Evolutionary conservation across 495 filamentous ascomycete species (phyloP).

Genomic region (Penicillium malachiteum): DNA sequence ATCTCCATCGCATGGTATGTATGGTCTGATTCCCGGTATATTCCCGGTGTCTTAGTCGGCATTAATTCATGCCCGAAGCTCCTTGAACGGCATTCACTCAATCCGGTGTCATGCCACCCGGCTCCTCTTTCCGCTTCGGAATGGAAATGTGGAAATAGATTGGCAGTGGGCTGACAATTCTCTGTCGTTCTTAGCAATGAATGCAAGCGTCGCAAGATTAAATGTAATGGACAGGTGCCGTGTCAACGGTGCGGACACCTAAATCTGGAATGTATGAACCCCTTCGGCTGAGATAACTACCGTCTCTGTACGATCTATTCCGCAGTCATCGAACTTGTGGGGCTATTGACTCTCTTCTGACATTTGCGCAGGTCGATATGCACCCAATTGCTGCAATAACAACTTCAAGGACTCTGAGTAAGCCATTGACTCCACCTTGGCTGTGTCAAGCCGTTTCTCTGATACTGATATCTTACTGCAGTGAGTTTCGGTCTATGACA

Average conservation of each 20-base stretch:
- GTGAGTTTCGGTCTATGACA: slow-evolving; percentile 77
- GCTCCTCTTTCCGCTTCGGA: not conserved
- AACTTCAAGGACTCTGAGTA: slow-evolving; percentile 82
- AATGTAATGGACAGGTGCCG: slow-evolving; percentile 88
- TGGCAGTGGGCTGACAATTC: slow-evolving; percentile 13
- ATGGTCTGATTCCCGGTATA: slow-evolving; percentile 17
- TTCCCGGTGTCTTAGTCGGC: slow-evolving; percentile 1
- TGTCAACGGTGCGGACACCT: slow-evolving; percentile 89
- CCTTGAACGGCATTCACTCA: not conserved
- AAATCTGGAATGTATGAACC: slow-evolving; percentile 66
- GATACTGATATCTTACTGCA: slow-evolving; percentile 22
- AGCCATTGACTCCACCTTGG: slow-evolving; percentile 14
- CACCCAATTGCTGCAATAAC: slow-evolving; percentile 83
- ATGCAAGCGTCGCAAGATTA: slow-evolving; percentile 93
- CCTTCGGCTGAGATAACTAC: not conserved
- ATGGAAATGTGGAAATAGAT: not conserved
- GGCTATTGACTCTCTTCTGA: slow-evolving; percentile 3
- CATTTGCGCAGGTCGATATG: slow-evolving; percentile 60
- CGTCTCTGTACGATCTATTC: not conserved
- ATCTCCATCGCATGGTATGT: slow-evolving; percentile 88
- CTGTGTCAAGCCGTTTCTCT: not conserved
- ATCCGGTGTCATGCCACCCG: slow-evolving; percentile 13
- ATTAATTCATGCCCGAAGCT: not conserved
- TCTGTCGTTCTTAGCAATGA: slow-evolving; percentile 58
- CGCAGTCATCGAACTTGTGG: not conserved